Evolutionary conservation across 2,329 filamentous ascomycete genomes (phyloP).

Genomic region (Xylariaceae sp.): DNA sequence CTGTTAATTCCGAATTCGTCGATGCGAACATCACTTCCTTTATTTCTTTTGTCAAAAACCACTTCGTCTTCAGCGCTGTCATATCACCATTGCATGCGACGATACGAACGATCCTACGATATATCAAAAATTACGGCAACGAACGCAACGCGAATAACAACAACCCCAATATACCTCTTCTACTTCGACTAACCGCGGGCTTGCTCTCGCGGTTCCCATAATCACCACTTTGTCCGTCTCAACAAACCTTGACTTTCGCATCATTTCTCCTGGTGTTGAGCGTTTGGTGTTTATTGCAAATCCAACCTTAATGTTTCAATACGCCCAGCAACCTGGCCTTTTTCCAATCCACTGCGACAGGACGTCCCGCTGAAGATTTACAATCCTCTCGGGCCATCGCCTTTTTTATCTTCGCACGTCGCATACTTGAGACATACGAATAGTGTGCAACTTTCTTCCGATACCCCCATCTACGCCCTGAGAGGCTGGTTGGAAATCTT

Average conservation of each 20-base stretch:
- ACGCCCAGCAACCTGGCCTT: slow-evolving; percentile 22
- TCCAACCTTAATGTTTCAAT: slow-evolving; percentile 31
- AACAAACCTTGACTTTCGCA: slow-evolving; percentile 23
- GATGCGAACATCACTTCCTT: slow-evolving; percentile 27
- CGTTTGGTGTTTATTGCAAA: slow-evolving; percentile 26
- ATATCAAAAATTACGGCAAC: slow-evolving; percentile 21
- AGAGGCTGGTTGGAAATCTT: slow-evolving; percentile 7
- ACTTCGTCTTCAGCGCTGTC: slow-evolving; percentile 26
- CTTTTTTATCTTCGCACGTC: slow-evolving; percentile 7
- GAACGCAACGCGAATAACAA: slow-evolving; percentile 16
- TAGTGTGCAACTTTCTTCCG: slow-evolving; percentile 5
- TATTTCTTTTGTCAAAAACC: slow-evolving; percentile 33
- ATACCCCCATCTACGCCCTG: slow-evolving; percentile 10
- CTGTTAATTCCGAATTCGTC: slow-evolving; percentile 20
- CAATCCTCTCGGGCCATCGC: slow-evolving; percentile 4
- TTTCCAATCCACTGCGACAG: slow-evolving; percentile 7
- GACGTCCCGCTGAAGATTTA: slow-evolving; percentile 1
- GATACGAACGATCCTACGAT: slow-evolving; percentile 26
- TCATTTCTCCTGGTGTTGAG: slow-evolving; percentile 24
- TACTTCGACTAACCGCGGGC: slow-evolving; percentile 18
- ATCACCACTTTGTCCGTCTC: slow-evolving; percentile 19
- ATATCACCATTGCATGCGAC: slow-evolving; percentile 28
- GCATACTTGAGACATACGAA: slow-evolving; percentile 3
- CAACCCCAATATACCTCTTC: slow-evolving; percentile 17
- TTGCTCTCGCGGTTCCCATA: slow-evolving; percentile 14